Evolutionary conservation across 257 asterid genomes (phyloP), one percentile per base, ranked within the genome.

Genomic region (Jasminum sambac): DNA sequence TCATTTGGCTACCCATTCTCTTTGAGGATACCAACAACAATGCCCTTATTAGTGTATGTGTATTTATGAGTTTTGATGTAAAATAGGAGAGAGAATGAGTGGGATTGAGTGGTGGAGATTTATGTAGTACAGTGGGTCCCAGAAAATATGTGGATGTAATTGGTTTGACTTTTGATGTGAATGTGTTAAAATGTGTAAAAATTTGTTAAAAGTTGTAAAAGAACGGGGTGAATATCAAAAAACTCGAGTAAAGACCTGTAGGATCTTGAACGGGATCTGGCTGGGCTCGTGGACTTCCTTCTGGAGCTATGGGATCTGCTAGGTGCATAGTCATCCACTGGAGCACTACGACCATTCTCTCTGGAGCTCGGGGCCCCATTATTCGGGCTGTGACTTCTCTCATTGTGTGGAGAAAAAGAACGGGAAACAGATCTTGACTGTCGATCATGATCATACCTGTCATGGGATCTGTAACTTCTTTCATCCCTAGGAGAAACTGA

Each of bases 401-500:
- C 83, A 52, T 65, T 76, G 21, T 5, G 70, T 44, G 96, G 95
- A 70, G 96, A 82, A 77, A 59, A 76, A n/a, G 95, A 83, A 66
- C 70, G 79, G 9, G 90, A 80, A 23, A 77, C 41, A 37, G 94
- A 78, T 70, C 78, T 74, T 36, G 91, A 80, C 79, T 5, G 91
- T 81, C 78, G 81, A 36, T 79, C 74, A 55, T 78, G 81, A 36
- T 79, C 74, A 55, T 85, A 78, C 83, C 75, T 88, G 61, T 77
- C 77, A 43, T 10, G 77, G 62, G 85, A 64, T 76, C 68, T 83
- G 46, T 75, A 39, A 26, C 72, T 69, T 74, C 79, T 84, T 26
- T 78, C 91, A 66, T 81, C 76, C 79, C 84, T 77, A 0, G 95
- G 95, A 73, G 93, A 87, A 81, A 75, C 80, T 68, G 96, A 92